Evolutionary conservation across 2,329 filamentous ascomycete species (phyloP), one percentile per base, ranked within the genome.

Genomic region (Alternaria sp.): DNA sequence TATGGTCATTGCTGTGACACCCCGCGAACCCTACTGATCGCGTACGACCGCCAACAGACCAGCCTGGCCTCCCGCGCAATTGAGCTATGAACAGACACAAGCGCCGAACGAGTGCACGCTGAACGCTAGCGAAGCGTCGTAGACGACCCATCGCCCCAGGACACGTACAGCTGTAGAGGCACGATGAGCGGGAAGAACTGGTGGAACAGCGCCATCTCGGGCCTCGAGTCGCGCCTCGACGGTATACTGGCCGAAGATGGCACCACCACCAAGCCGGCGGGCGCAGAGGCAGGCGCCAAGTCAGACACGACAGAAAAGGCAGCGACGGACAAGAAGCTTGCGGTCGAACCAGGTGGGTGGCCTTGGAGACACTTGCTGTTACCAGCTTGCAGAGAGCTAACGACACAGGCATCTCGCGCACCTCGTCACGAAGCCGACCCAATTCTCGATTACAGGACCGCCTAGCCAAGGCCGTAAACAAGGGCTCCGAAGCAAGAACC

Each of bases 161-260:
- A 56, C 32, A 47, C 21, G 45, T 46, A 21, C 26, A 23, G 45
- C 32, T 44, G 17, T 57, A 73, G 55, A 26, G 28, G 28, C 40
- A 58, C 10, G 8, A 77, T 77, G 72, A 79, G 75, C 60, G 70
- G 71, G 25, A 73, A 75, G 58, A 67, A 69, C 69, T 79, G 65
- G 77, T 74, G 69, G 69, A 73, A 93, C 69, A 93, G 95, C 80
- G 94, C 95, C 67, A 93, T 98, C 64, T 93, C 94, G 58, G 94
- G 94, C 64, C 91, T 99, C 61, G 96, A 99, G 82, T 96, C 94
- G 63, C 90, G 92, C 46, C 87, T 99, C 63, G 96, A 99, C 79
- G 94, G 88, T 54, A 97, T 99, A 62, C 86, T 99, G 64, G 89
- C 93, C 57, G 94, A 97, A 69, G 89, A 92, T 59, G 89, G 90